Percentiles rank a stretch among this genome's conserved stretches.
These are phyloP conservation scores for Thraustochytrium striatum DNA, from an alignment of 352 stramenopile genomes.

Conservation along the genomic window DNA sequence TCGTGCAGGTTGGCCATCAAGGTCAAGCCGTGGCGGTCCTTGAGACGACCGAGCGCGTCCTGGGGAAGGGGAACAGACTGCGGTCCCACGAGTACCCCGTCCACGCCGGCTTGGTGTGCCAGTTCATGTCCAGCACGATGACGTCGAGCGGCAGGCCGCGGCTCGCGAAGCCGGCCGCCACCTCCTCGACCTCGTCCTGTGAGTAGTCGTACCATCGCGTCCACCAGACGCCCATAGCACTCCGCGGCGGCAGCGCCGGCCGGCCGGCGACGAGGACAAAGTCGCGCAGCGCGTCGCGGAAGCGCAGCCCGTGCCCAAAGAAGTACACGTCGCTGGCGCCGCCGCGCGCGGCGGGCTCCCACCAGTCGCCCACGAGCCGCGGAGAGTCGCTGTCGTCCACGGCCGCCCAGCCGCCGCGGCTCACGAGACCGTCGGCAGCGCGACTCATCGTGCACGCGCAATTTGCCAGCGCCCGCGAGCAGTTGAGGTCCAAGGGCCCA, in stretches of 20 bases:
- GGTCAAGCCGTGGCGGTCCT: slow-evolving; percentile 47
- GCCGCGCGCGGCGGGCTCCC: not conserved
- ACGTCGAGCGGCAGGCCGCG: slow-evolving; percentile 59
- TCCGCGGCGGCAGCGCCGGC: slow-evolving; percentile 57
- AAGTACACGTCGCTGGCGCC: slow-evolving; percentile 57
- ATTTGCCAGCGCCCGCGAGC: slow-evolving; percentile 44
- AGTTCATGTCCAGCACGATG: slow-evolving; percentile 66
- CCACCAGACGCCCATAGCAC: slow-evolving; percentile 59
- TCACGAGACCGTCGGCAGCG: slow-evolving; percentile 57
- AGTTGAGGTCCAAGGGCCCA: slow-evolving; percentile 55
- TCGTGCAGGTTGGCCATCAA: slow-evolving; percentile 62
- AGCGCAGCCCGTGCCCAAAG: slow-evolving; percentile 60
- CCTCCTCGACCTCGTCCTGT: slow-evolving; percentile 55
- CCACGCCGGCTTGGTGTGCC: slow-evolving; percentile 61
- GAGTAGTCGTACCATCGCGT: slow-evolving; percentile 63
- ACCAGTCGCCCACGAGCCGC: slow-evolving; percentile 52
- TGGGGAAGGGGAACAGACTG: slow-evolving; percentile 58
- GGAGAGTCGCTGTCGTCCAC: slow-evolving; percentile 56
- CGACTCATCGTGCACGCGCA: slow-evolving; percentile 52
- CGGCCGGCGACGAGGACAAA: slow-evolving; percentile 56
- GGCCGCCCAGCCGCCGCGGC: slow-evolving; percentile 55
- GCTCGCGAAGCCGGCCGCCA: slow-evolving; percentile 56
- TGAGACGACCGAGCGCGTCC: slow-evolving; percentile 28
- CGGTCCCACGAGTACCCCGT: slow-evolving; percentile 63
- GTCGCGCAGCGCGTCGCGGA: slow-evolving; percentile 56